Evolutionary conservation across 768 basidiomycete species (phyloP).

Genomic region (Suillus subalutaceus): DNA sequence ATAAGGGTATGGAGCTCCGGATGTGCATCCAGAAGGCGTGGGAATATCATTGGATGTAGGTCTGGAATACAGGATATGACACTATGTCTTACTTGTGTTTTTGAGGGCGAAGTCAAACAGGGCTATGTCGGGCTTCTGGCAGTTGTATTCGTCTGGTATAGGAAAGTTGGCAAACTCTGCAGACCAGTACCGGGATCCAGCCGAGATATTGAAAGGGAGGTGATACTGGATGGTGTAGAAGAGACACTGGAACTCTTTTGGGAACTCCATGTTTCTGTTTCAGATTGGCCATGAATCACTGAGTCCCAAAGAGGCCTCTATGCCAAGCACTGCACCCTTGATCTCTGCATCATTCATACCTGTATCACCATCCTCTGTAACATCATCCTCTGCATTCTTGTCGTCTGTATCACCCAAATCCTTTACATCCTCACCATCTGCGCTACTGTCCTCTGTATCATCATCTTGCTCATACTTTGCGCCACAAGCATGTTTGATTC

Average conservation of each 20-base stretch:
- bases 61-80: too few species aligned
- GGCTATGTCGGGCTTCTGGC: background rate
- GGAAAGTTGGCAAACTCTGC: background rate
- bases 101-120: background rate
- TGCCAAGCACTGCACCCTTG: too few species aligned
- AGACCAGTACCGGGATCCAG: background rate
- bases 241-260: background rate
- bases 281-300: background rate
- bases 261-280: background rate
- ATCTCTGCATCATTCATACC: too few species aligned
- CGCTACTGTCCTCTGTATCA: too few species aligned
- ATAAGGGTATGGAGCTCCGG: too few species aligned
- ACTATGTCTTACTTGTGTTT: too few species aligned
- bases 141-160: background rate
- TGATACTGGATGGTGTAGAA: background rate
- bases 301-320: too few species aligned
- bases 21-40: too few species aligned
- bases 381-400: too few species aligned
- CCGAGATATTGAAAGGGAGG: background rate
- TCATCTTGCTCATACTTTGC: background rate
- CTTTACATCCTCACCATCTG: too few species aligned
- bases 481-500: background rate
- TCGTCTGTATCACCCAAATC: too few species aligned
- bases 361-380: background rate
- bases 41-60: too few species aligned